Evolutionary conservation across 2,329 filamentous ascomycete species (phyloP), one percentile per base, ranked within the genome.

Genomic region (Metarhizium humberi): DNA sequence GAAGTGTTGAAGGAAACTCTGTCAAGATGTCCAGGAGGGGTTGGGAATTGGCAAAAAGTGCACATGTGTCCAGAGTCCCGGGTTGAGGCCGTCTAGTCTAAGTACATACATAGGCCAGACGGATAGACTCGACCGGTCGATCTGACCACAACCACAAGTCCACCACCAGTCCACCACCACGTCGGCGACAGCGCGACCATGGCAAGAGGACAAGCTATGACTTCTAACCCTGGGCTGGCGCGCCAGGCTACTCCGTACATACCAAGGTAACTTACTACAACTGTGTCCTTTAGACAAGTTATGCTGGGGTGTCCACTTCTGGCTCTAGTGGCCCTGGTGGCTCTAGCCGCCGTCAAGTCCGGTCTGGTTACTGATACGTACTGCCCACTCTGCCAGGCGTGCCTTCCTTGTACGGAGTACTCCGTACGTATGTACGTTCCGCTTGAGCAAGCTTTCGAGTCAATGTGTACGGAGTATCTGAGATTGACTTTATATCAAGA

Each of bases 281-380:
- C 67, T 69, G 67, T 71, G 68, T 71, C 69, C 69, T 71, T 70
- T 71, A 34, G 32, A 34, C 32, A 34, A 8, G 32, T 11, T 11
- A 11, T 34, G 32, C 32, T 5, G 32, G 6, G 10, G 40, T 6
- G 8, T 2, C 40, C 40, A 42, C 40, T 42, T 42, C 40, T 42
- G 13, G 40, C 32, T 34, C 32, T 11, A 25, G 25, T 25, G 25
- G 25, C 25, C 3, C 25, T 25, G 25, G 25, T 25, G 25, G 25
- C 25, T 25, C 25, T 25, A 25, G 25, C 25, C 25, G 25, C 4
- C 25, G 25, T 25, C 25, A 25, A 25, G 4, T 25, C 25, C 25
- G 25, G 25, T 25, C 3, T 25, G 25, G 25, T 25, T 25, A 25
- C 25, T 25, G 25, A 7, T 34, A 34, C 32, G 55, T 53, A 59